These are phyloP conservation scores for Pharus latifolius DNA, from an alignment of 176 grass and related monocot species.

Conservation along the genomic window DNA sequence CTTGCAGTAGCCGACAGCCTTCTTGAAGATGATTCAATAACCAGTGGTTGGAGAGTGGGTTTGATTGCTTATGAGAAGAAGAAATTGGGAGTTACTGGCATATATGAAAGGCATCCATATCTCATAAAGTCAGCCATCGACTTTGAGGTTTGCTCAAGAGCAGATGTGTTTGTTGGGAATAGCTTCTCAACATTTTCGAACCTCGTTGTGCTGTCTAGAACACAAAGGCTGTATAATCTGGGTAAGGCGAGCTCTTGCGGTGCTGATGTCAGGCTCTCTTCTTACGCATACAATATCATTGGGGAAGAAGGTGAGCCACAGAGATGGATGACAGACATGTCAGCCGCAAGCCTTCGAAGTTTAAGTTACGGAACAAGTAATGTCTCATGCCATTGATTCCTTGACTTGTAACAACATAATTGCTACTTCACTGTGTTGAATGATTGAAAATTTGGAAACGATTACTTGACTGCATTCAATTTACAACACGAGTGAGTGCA, in stretches of 20 bases:
- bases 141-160: slow-evolving; percentile 83
- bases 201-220: slow-evolving; percentile 77
- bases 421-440: slow-evolving; percentile 28
- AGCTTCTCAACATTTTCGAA: slow-evolving; percentile 98
- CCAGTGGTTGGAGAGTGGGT: slow-evolving; percentile 85
- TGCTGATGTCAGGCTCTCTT: slow-evolving; percentile 32
- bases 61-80: slow-evolving; percentile 90
- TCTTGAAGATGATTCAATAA: slow-evolving; percentile 78
- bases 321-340: slow-evolving; percentile 88
- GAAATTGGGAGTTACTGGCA: slow-evolving; percentile 66
- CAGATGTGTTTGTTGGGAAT: slow-evolving; percentile 85
- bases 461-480: slow-evolving; percentile 1
- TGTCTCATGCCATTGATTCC: slow-evolving; percentile 62
- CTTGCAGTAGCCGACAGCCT: slow-evolving; percentile 95
- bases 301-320: slow-evolving; percentile 44
- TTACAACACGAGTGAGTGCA: no score
- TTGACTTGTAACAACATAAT: slow-evolving; percentile 1
- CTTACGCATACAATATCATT: slow-evolving; percentile 82
- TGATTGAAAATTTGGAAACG: not conserved
- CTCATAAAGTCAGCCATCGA: slow-evolving; percentile 98
- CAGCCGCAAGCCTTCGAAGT: slow-evolving; percentile 50
- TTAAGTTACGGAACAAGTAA: slow-evolving; percentile 86
- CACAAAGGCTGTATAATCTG: slow-evolving; percentile 54
- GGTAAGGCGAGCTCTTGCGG: slow-evolving; percentile 62
- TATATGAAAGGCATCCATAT: slow-evolving; percentile 72